These are phyloP conservation scores for Hirsutella rhossiliensis DNA, from an alignment of 2,329 filamentous ascomycete genomes.

Conservation along the genomic window DNA sequence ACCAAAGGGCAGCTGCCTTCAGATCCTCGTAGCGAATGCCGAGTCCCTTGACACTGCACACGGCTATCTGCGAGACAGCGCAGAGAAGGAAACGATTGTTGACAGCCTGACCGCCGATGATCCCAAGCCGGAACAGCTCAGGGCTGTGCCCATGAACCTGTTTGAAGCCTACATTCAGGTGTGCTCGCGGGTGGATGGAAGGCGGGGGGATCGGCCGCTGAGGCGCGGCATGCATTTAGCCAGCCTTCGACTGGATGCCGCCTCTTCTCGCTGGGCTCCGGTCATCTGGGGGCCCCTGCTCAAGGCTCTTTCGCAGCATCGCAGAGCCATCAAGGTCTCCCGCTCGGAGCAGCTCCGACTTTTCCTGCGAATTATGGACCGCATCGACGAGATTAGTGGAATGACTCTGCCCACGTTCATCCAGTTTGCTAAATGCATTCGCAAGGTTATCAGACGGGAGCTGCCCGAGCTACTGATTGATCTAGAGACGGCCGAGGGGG, in stretches of 20 bases:
- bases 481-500: constrained; percentile 5
- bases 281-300: constrained; percentile 21
- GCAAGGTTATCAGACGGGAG: constrained; percentile 11
- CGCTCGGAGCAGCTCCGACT: constrained; percentile 17
- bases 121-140: constrained; percentile 12
- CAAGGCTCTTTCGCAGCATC: constrained; percentile 19
- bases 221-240: constrained; percentile 18
- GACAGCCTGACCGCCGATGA: constrained; percentile 9
- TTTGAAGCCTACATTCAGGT: constrained; percentile 38
- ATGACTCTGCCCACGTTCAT: constrained; percentile 8
- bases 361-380: constrained; percentile 13
- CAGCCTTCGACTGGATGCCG: constrained; percentile 11
- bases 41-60: constrained; percentile 32
- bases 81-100: constrained; percentile 4
- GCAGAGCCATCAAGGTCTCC: constrained; percentile 13
- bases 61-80: constrained; percentile 36
- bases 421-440: constrained; percentile 11
- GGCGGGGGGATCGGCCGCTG: constrained; percentile 12
- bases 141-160: constrained; percentile 15
- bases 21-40: constrained; percentile 43
- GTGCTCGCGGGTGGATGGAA: constrained; percentile 11
- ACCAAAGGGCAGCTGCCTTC: constrained; percentile 37
- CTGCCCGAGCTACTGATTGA: constrained; percentile 9
- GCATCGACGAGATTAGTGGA: constrained; percentile 14
- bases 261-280: constrained; percentile 14